Conservation (phyloP, 108 stramenopile species). For the Fragilariopsis cylindrus region DNA sequence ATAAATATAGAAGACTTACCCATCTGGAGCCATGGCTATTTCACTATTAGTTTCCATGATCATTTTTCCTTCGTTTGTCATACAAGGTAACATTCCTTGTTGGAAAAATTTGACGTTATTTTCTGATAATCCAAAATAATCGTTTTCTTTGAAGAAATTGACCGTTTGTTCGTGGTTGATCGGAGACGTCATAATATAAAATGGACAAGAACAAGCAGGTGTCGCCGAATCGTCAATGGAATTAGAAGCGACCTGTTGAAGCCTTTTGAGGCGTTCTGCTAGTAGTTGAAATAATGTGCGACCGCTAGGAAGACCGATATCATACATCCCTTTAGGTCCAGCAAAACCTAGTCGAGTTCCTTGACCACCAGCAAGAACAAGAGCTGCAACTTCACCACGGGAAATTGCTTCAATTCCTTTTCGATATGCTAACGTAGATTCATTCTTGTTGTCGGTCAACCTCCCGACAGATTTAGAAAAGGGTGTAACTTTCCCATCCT, state of each 20-base stretch:
- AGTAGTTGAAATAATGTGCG: slow-evolving; percentile 86
- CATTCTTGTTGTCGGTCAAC: slow-evolving; percentile 26
- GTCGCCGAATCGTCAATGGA: neutral
- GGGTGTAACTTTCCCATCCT: slow-evolving; percentile 51
- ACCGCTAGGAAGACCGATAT: slow-evolving; percentile 87
- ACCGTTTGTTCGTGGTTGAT: slow-evolving; percentile 88
- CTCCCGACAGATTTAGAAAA: slow-evolving; percentile 52
- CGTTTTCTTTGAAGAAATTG: slow-evolving; percentile 70
- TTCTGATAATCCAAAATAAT: slow-evolving; percentile 78
- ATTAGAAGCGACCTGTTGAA: slow-evolving; percentile 44
- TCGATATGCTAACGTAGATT: slow-evolving; percentile 15
- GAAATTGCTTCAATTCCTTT: slow-evolving; percentile 65
- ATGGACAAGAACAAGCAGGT: slow-evolving; percentile 54
- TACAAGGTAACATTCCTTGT: slow-evolving; percentile 93
- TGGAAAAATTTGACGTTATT: slow-evolving; percentile 88
- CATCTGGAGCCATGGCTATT: slow-evolving; percentile 93
- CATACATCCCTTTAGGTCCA: slow-evolving; percentile 96
- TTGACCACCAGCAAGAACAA: slow-evolving; percentile 94
- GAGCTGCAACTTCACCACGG: slow-evolving; percentile 82
- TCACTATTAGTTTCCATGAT: slow-evolving; percentile 72
- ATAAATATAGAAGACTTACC: slow-evolving; percentile 2
- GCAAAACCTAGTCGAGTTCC: slow-evolving; percentile 95
- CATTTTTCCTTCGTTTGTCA: slow-evolving; percentile 87
- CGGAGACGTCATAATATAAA: slow-evolving; percentile 98
- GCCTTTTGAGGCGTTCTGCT: slow-evolving; percentile 75